Conservation (phyloP, 2,329 filamentous ascomycete genomes). For the Cyclaneusma minus region DNA sequence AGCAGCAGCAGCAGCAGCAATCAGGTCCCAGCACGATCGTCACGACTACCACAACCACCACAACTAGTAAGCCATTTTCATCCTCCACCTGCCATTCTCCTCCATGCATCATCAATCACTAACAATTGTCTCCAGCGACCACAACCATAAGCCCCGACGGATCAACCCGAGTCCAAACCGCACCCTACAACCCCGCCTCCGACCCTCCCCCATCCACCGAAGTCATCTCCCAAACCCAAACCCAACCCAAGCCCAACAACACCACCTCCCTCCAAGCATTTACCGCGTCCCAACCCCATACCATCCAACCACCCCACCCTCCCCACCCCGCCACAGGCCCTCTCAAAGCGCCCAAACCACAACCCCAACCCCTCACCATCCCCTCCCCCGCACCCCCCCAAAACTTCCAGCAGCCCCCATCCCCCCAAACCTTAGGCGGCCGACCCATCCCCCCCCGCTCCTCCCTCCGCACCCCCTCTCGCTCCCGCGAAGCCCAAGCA, state of each 20-base stretch:
- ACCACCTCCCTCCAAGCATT: not conserved
- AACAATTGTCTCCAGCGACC: constrained; percentile 8
- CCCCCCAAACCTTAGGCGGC: constrained; percentile 4
- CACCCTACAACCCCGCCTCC: constrained; percentile 11
- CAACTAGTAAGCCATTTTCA: constrained; percentile 10
- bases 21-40: constrained; percentile 9
- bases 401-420: not conserved
- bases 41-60: constrained; percentile 13
- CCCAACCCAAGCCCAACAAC: constrained; percentile 3
- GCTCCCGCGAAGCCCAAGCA: constrained; percentile 2
- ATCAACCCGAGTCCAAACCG: constrained; percentile 9
- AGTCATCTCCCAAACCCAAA: constrained; percentile 6
- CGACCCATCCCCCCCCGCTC: constrained; percentile 7
- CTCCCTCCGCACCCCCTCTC: constrained; percentile 1
- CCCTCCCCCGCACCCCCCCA: constrained; percentile 2
- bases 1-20: constrained; percentile 4
- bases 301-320: constrained; percentile 4
- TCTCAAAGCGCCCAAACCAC: constrained; percentile 10
- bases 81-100: not conserved
- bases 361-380: constrained; percentile 5
- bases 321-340: constrained; percentile 9
- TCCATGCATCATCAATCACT: constrained; percentile 1
- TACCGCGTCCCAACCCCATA: not conserved
- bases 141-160: constrained; percentile 11
- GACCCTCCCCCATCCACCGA: constrained; percentile 12